Base-by-base conservation (phyloP, 495 filamentous ascomycete genomes). In the Ramalina intermedia region DNA sequence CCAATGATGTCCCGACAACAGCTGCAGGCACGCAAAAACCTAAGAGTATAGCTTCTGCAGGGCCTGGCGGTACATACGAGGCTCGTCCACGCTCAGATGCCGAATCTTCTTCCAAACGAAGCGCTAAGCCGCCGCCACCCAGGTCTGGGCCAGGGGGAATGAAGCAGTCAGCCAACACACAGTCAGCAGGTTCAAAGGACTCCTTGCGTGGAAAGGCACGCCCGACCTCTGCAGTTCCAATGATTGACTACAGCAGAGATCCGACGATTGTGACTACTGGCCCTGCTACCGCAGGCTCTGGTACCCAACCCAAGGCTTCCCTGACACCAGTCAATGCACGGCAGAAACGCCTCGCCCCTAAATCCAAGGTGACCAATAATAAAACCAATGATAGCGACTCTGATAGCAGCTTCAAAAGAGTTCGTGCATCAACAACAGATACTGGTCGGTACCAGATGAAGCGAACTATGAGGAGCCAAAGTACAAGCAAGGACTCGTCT, bases 401-500 rank as follows among this genome's bases (percentile, higher is more conserved):
- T 6, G 75, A 73, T 7, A 81, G 76, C 57, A 79, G 75, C 56
- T 83, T 82, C 66, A 73, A 68, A 51, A 71, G 72, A 50, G 56
- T 64, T 24, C 61, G 64, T 33, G 56, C 64, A 33, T 64, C 69
- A 29, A 45, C 60, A 24, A 62, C 67, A 16, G 48, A 50, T 41
- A 56, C 64, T 26, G 63, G 64, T 4, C 46, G 63, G 14, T 71
- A 71, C 49, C 60, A 51, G 1, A 79, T 83, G 76, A 71, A 69
- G 43, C 63, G 70, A 16, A 75, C 73, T 0, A 73, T 82, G 72
- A 66, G 78, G 49, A 58, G 55, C 26, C 29, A 33, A 11, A 60
- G 55, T 53, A 46, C 66, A 23, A 54, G 57, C n/a, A 51, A 62
- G 7, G 56, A 46, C 41, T 61, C 50, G 47, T 47, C 64, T 14